Base-by-base conservation (phyloP, 2,329 filamentous ascomycete species). In the Fusarium concolor region DNA sequence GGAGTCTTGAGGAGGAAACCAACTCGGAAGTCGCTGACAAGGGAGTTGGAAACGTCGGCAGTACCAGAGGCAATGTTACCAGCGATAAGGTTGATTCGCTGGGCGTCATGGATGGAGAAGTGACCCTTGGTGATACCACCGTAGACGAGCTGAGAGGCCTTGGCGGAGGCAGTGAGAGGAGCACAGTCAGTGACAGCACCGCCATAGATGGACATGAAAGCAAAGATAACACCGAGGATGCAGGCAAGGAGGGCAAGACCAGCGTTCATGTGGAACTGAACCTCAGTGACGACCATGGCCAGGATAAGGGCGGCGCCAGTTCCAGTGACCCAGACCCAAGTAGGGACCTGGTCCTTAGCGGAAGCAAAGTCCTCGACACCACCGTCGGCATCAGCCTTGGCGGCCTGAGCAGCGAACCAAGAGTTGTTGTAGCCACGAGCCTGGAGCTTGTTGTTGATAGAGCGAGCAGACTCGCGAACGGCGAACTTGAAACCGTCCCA, bases 131-230 rank as follows among this genome's bases (percentile, higher is more conserved):
- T 90, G 29, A 88, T 88, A 50, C 86, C 89, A 67, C 89, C 89
- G 45, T 90, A 88, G 55, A 92, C 83, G 57, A 91, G 86, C 79
- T 91, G 89, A 3, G 88, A 89, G 6, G 89, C 89, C 78, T 91
- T 92, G 68, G 88, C 85, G 1, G 87, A 87, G 5, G 89, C 88
- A 5, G 89, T 91, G 4, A 91, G 80, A 1, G 89, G 89, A 0
- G 89, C 88, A 69, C 62, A 85, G 69, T 80, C 79, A 1, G 86
- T 89, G 70, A 88, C 86, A 15, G 87, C 87, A 46, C 86, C 80
- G 10, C 79, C 79, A 37, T 80, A 79, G 59, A 80, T 80, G 52
- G 72, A 84, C 38, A 89, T 79, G 77, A 89, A 86, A 46, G 86
- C 84, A 75, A 88, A 88, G 74, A 89, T 76, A 68, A 88, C 82